These are phyloP conservation scores for Cutaneotrichosporon mucoides DNA, from an alignment of 1,284 basidiomycete genomes.

Conservation along the genomic window DNA sequence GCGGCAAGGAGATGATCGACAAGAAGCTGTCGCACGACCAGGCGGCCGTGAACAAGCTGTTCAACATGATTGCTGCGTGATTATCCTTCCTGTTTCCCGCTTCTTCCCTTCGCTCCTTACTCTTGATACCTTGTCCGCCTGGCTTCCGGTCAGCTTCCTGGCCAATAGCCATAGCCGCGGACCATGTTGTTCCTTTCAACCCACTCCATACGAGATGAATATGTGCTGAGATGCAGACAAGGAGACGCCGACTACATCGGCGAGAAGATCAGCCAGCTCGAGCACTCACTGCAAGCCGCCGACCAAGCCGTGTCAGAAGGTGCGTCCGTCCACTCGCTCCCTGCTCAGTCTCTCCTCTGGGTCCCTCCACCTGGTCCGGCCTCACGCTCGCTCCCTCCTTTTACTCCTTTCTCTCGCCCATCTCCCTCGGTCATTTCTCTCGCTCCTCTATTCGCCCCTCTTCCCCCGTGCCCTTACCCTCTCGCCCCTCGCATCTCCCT, in stretches of 20 bases:
- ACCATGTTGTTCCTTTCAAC: not conserved
- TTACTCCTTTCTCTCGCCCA: too few relatives aligned
- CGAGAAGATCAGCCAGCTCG: slow-evolving; percentile 33
- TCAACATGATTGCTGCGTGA: slow-evolving; percentile 22
- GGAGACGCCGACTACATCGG: slow-evolving; percentile 32
- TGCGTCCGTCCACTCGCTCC: not conserved
- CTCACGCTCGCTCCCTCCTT: too few relatives aligned
- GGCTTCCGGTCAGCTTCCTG: too few relatives aligned
- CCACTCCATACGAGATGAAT: not conserved
- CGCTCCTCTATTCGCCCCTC: too few relatives aligned
- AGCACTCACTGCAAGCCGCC: slow-evolving; percentile 34
- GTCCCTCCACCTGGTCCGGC: too few relatives aligned
- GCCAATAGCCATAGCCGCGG: too few relatives aligned
- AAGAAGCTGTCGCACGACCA: slow-evolving; percentile 6
- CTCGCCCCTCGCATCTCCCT: too few relatives aligned
- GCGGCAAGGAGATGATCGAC: slow-evolving; percentile 24
- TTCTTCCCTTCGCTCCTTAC: too few relatives aligned
- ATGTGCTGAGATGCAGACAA: slow-evolving; percentile 18
- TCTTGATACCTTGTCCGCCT: too few relatives aligned
- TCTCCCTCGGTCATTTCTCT: too few relatives aligned
- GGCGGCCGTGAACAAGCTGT: slow-evolving; percentile 15
- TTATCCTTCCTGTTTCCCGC: slow-evolving; percentile 1
- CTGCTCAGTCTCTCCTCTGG: too few relatives aligned
- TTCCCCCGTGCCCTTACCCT: too few relatives aligned
- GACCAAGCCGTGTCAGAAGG: slow-evolving; percentile 15